Base-by-base conservation (phyloP, 768 basidiomycete species). In the Pleurotus djamor region DNA sequence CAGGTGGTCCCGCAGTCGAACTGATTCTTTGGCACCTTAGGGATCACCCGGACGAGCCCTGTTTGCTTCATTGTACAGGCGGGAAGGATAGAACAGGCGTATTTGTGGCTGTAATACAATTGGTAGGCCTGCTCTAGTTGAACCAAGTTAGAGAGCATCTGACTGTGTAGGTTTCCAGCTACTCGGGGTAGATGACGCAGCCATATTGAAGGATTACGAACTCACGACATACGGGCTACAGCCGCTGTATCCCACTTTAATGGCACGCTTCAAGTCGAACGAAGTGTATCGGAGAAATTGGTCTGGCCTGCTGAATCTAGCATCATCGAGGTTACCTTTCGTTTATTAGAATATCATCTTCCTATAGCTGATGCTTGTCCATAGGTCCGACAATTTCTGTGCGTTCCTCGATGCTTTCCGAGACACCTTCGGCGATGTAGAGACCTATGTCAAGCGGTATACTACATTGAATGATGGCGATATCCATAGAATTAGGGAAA, bases 31-130 rank as follows among this genome's bases (percentile, higher is more conserved):
- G 68, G 12, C 74, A 78, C 57, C 60, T 82, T 10, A 63, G 71
- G 7, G 74, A 79, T 48, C 57, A 71, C 32, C 74, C 76, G 9
- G 69, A 74, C 38, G 68, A 75, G 36, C 73, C 74, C 7, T 76
- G 72, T 61, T 62, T 81, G 21, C 65, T 79, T 13, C 77, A 79
- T 61, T 81, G 79, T 64, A 79, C 78, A 36, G 76, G 79, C 78
- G 80, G 79, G 1, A 79, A 80, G 60, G 78, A 81, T 65, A 63
- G 79, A 34, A 78, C 78, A 4, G 78, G 76, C 4, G 56, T 78
- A 9, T 70, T 76, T 58, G 67, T 70, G 7, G 75, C 75, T 14
- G 57, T 77, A 8, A 63, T 77, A 7, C 64, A 76, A 41, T 63
- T 72, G 41, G 54, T 56, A 28, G 21, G 21, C 21, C 21, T 28